Evolutionary conservation across 257 asterid genomes (phyloP), one percentile per base, ranked within the genome.

Genomic region (Thymus quinquecostatus): DNA sequence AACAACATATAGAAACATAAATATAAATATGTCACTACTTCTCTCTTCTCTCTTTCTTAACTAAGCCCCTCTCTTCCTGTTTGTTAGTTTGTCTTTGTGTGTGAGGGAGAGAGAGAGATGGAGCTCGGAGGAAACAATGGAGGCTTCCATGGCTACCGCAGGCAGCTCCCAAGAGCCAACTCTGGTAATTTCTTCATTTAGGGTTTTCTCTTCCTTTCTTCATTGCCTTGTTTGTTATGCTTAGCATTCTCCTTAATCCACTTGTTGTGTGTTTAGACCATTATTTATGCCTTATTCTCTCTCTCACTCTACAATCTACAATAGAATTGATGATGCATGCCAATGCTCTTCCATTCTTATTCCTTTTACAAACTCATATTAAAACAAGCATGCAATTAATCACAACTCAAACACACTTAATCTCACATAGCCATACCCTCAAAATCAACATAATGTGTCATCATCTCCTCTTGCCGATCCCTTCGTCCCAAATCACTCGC

Each of bases 101-200:
- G 33, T n/a, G 0, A 6, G 59, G 30, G 41, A 61, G 43, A 72
- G 58, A 70, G 58, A 30, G 63, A 79, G 41, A 82, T 87, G 91
- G 94, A 82, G 54, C 77, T 64, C 10, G 91, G 85, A 72, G 84
- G 83, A 30, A 75, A 76, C 60, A 70, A 66, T 41, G 85, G 84
- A 36, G 89, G 85, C 54, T 87, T 87, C 75, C 94, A 82, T 80
- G 91, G 88, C 85, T 82, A 85, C 86, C 85, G 79, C 73, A 82
- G 79, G 74, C 21, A 21, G 21, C 79, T 78, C 61, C 85, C 81
- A 6, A 74, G 45, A 8, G 71, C 86, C 8, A 81, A 12, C 74
- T 74, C 87, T 1, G 87, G 89, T 84, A 82, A 58, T 8, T 55
- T 58, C 65, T 38, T 48, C 0, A 36, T 2, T 49, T 74, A 69